Base-by-base conservation (phyloP, 192 early-diverging fungal genomes). In the Ambispora gerdemannii region DNA sequence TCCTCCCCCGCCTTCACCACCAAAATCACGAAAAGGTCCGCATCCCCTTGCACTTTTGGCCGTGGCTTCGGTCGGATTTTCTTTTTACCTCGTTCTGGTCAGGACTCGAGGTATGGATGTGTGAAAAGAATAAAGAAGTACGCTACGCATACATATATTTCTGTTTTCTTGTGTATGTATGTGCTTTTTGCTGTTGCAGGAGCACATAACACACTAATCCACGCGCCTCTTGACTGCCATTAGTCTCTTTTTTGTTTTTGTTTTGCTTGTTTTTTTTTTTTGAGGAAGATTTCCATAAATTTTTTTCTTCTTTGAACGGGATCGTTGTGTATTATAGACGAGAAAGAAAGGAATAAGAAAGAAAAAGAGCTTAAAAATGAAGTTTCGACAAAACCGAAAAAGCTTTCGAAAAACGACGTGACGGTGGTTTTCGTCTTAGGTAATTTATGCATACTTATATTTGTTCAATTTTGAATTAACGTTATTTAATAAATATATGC, bases 351-450 rank as follows among this genome's bases (percentile, higher is more conserved):
- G 6, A 15, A 43, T 10, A 43, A 43, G 38, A 43, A 43, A 15
- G 38, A 43, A 2, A 30, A 63, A 11, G 3, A 63, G 13, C 0
- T 38, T 2, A 17, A 6, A 8, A 0, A 38, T 8, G 36, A 35
- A 63, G 3, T 27, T 27, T 27, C 3, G 22, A 58, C n/a, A 58
- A 6, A 38, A 2, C 25, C n/a, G 32, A 22, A 32, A 28, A 67
- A 67, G 22, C 2, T 22, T 52, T 28, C 43, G 2, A 67, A 67
- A 13, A 49, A 76, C 11, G 27, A 67, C 11, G 33, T 56, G 2
- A 73, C 71, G 2, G 62, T 72, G 24, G 27, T 64, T 35, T 72
- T 72, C 43, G 47, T 72, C 19, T 64, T 72, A 10, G 71, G 71
- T 67, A 34, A 67, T 13, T 52, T 51, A n/a, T 10, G 20, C 36